Conservation (phyloP, 768 basidiomycete species). For the Jaapia argillacea region DNA sequence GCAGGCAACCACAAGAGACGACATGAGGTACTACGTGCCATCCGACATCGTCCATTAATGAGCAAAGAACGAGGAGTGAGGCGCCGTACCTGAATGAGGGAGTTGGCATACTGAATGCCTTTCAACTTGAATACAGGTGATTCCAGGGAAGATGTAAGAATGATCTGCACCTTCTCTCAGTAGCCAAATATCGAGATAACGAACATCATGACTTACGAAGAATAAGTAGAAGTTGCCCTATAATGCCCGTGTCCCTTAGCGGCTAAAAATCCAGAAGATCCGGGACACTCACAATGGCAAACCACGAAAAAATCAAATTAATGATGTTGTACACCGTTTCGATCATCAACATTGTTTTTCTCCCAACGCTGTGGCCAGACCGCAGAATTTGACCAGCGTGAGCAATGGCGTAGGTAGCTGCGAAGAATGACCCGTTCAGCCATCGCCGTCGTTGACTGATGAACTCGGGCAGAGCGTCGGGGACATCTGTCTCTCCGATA, state of each 20-base stretch:
- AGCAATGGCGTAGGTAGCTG: conserved; percentile 86
- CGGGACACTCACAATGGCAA: conserved; percentile 58
- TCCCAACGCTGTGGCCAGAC: conserved; percentile 70
- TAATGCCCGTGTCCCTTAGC: too few species aligned
- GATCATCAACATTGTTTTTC: conserved; percentile 65
- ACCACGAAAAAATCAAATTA: conserved; percentile 89
- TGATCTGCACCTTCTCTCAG: conserved; percentile 36
- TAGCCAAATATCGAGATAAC: background rate
- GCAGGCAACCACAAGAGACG: conserved; percentile 75
- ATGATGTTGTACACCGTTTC: conserved; percentile 85
- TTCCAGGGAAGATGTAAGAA: conserved; percentile 84
- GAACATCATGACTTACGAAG: conserved; percentile 48
- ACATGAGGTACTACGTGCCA: conserved; percentile 59
- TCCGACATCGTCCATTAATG: conserved; percentile 1
- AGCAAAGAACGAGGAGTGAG: background rate
- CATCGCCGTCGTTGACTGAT: conserved; percentile 86
- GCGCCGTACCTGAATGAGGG: conserved; percentile 54
- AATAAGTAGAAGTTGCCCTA: conserved; percentile 95
- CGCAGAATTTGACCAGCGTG: conserved; percentile 73
- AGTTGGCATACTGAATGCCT: conserved; percentile 66
- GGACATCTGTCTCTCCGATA: conserved; percentile 89
- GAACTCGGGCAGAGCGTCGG: conserved; percentile 87
- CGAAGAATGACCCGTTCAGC: conserved; percentile 92
- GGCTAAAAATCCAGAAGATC: conserved; percentile 1
- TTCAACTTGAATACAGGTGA: conserved; percentile 52